Base-by-base conservation (phyloP, 2,329 filamentous ascomycete genomes). In the Beauveria sp. region DNA sequence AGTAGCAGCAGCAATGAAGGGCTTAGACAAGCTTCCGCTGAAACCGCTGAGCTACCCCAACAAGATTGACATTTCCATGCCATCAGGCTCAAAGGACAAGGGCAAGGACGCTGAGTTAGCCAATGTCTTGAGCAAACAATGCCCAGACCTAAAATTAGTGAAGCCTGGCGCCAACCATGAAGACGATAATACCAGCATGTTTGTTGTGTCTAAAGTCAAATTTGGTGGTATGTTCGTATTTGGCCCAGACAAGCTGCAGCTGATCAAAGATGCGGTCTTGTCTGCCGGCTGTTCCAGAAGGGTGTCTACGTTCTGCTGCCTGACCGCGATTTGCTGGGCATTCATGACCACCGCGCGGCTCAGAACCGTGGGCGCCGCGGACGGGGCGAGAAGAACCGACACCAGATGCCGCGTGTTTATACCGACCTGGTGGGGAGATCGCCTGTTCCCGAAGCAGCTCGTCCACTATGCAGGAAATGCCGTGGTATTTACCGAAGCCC, bases 221-320 rank as follows among this genome's bases (percentile, higher is more conserved):
- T 70, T 69, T n/a, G 75, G 75, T 57, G 75, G 71, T 51, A 75
- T 78, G 24, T 79, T 79, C 63, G 70, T 75, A 16, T 77, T 79
- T 60, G 67, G 63, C 18, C 70, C 68, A 16, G 64, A 67, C 3
- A 71, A 69, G 20, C 69, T 79, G 10, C 64, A 66, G n/a, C 43
- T 67, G 54, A 71, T 78, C 3, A 68, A 71, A 45, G 40, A 45
- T 24, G 55, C 64, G 1, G 57, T 70, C 7, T 65, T 71, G 12
- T 64, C 60, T 38, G 18, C 40, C 34, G 57, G 62, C 40, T 43
- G 45, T 12, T 51, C 59, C 9, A 43, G 40, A 5, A 63, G 49
- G 38, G 63, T 65, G 20, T 74, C 75, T n/a, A 71, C 72, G 8
- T 78, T 78, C 64, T 72, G 72, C 14, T 71, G 72, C 57, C 67